These are phyloP conservation scores for Nakazawaea holstii DNA, from an alignment of 805 yeast genomes.

Conservation along the genomic window DNA sequence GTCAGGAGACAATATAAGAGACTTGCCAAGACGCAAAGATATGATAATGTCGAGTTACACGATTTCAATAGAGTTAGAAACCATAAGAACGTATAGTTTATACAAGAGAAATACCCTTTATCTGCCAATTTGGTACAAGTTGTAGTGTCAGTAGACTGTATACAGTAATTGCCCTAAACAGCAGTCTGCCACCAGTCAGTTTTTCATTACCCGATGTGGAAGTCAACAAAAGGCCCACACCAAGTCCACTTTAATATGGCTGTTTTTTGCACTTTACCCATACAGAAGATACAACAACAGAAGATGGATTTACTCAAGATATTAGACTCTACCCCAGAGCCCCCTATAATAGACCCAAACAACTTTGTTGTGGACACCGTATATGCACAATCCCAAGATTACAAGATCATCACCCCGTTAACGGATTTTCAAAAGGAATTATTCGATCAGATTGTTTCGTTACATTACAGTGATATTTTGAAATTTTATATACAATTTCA, in stretches of 20 bases:
- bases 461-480: constrained; percentile 87
- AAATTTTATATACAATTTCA: constrained; percentile 71
- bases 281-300: not conserved
- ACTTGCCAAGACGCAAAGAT: not conserved
- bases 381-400: constrained; percentile 50
- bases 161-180: too few species aligned
- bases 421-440: constrained; percentile 82
- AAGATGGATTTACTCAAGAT: constrained; percentile 69
- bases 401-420: constrained; percentile 77
- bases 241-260: not conserved
- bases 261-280: too few species aligned
- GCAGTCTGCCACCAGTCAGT: too few species aligned
- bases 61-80: not conserved
- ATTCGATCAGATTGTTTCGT: constrained; percentile 85
- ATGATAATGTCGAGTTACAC: constrained; percentile 4
- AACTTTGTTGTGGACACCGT: constrained; percentile 29
- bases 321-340: constrained; percentile 80
- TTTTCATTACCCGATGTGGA: not conserved
- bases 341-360: constrained; percentile 63
- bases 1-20: constrained; percentile 7
- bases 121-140: too few species aligned
- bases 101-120: too few species aligned
- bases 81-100: not conserved
- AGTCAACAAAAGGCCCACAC: not conserved
- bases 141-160: too few species aligned